phyloP scores from a whole-genome alignment of 345 rosid species.

The Trapa incisa region DNA sequence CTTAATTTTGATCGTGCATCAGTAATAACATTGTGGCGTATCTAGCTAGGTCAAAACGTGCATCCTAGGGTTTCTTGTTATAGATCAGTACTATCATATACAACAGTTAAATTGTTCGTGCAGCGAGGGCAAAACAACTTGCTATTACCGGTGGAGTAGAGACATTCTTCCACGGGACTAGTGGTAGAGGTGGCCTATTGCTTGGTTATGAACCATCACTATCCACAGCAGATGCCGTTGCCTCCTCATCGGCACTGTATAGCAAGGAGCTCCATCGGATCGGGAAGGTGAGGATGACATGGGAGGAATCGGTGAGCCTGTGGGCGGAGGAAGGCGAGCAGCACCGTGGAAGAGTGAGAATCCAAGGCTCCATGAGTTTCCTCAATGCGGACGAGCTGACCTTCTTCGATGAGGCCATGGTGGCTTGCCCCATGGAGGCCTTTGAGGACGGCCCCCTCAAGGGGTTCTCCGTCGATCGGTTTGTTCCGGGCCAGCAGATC shows the following conservation, averaged over 20 bases:
- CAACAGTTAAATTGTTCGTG: not conserved
- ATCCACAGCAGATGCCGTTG: slow-evolving; percentile 21
- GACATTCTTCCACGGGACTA: slow-evolving; percentile 16
- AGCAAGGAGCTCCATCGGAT: slow-evolving; percentile 68
- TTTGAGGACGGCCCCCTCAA: slow-evolving; percentile 64
- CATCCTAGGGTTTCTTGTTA: not conserved
- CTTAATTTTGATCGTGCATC: too few species aligned
- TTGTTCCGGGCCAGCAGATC: slow-evolving; percentile 69
- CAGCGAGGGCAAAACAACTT: slow-evolving; percentile 59
- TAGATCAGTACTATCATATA: too few species aligned
- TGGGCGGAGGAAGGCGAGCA: slow-evolving; percentile 95
- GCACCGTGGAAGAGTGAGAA: slow-evolving; percentile 63
- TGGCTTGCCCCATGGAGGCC: slow-evolving; percentile 77
- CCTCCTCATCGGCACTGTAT: slow-evolving; percentile 20
- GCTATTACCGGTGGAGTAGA: slow-evolving; percentile 40
- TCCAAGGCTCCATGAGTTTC: slow-evolving; percentile 61
- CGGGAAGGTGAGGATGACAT: slow-evolving; percentile 79
- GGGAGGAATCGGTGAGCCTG: slow-evolving; percentile 94
- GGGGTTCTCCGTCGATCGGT: slow-evolving; percentile 91
- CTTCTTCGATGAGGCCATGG: slow-evolving; percentile 79
- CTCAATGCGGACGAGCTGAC: slow-evolving; percentile 77
- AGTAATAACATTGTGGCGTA: too few species aligned
- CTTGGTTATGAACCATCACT: slow-evolving; percentile 40
- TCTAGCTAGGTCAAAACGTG: not conserved
- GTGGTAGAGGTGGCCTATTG: slow-evolving; percentile 18